phyloP scores from a whole-genome alignment of 129 eudicot genomes.

The Dittrichia graveolens region DNA sequence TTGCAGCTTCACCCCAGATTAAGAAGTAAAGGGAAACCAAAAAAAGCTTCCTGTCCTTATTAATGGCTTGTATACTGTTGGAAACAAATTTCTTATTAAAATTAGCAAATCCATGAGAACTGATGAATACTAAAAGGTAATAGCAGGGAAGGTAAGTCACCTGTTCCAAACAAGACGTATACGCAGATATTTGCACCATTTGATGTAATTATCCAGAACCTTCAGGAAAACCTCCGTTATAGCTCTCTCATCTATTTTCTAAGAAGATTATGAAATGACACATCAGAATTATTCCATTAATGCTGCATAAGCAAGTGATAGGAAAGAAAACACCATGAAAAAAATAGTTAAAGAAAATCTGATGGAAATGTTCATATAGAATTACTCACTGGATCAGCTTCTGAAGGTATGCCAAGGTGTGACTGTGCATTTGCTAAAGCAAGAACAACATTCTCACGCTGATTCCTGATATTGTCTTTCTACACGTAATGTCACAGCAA shows the following conservation, averaged over 20 bases:
- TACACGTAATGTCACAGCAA: constrained; percentile 38
- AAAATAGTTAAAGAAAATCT: neutral
- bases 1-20: constrained; percentile 99
- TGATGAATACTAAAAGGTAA: constrained; percentile 8
- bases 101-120: constrained; percentile 21
- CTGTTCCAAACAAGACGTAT: constrained; percentile 85
- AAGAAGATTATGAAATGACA: constrained; percentile 23
- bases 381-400: constrained; percentile 84
- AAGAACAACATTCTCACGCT: constrained; percentile 92
- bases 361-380: constrained; percentile 3
- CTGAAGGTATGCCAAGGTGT: constrained; percentile 73
- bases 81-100: constrained; percentile 20
- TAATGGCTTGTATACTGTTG: constrained; percentile 84
- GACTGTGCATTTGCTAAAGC: constrained; percentile 91
- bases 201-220: constrained; percentile 92
- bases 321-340: neutral
- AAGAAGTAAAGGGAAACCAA: constrained; percentile 78
- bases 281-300: constrained; percentile 18
- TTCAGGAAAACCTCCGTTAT: constrained; percentile 82
- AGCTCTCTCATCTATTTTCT: constrained; percentile 91
- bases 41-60: constrained; percentile 86
- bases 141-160: constrained; percentile 41
- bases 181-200: constrained; percentile 94
- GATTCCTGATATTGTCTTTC: constrained; percentile 95
- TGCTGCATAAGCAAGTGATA: constrained; percentile 1